phyloP scores from a whole-genome alignment of 768 basidiomycete genomes.

The Macrocybe gigantea region DNA sequence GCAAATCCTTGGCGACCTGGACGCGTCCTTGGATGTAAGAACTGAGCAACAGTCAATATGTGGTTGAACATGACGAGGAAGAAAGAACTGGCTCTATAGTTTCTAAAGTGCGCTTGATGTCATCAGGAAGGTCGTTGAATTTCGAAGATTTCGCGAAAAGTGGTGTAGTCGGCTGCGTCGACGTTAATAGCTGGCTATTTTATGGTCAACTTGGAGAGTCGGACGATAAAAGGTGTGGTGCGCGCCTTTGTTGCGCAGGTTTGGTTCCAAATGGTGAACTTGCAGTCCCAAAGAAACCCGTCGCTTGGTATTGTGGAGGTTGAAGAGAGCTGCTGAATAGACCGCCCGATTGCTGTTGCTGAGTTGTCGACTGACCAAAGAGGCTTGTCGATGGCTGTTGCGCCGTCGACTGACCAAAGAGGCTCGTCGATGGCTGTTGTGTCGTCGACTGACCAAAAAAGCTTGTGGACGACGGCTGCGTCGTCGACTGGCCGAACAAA shows the following conservation, averaged over 20 bases:
- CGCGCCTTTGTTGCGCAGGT: conserved; percentile 2
- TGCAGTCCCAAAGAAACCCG: conserved; percentile 15
- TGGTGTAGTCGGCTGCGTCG: conserved; percentile 28
- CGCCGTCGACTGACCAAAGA: conserved; percentile 21
- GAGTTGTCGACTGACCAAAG: conserved; percentile 12
- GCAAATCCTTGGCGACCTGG: conserved; percentile 76
- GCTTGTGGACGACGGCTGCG: conserved; percentile 14
- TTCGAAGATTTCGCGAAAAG: conserved; percentile 48
- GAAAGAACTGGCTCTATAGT: conserved; percentile 54
- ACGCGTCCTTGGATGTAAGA: conserved; percentile 70
- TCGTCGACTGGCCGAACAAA: conserved; percentile 27
- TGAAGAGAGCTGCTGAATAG: conserved; percentile 8
- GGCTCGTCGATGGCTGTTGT: conserved; percentile 10
- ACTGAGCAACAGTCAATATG: conserved; percentile 25
- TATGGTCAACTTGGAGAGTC: conserved; percentile 3
- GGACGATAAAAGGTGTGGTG: background rate
- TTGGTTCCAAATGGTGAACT: background rate
- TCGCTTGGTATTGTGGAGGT: conserved; percentile 16
- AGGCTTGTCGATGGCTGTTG: conserved; percentile 12
- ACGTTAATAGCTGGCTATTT: conserved; percentile 15
- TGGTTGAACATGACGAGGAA: background rate
- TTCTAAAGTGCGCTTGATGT: conserved; percentile 58
- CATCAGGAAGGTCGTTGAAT: conserved; percentile 79
- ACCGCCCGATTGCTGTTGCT: conserved; percentile 7
- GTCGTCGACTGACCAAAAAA: conserved; percentile 28